Evolutionary conservation across 1,284 basidiomycete genomes (phyloP).

Genomic region (Peniophora sp.): DNA sequence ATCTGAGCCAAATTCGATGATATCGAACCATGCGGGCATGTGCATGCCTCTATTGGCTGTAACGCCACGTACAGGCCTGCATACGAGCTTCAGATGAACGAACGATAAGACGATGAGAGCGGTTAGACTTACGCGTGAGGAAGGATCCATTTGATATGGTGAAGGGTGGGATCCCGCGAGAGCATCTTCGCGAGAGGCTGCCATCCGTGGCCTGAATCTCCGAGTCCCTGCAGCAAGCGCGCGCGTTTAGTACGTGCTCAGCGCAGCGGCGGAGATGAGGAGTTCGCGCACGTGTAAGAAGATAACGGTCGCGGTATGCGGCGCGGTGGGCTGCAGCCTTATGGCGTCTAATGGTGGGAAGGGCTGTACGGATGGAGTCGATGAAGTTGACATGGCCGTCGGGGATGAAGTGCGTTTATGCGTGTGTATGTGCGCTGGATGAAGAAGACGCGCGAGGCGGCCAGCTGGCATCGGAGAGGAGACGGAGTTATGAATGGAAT

Average conservation of each 20-base stretch:
- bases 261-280: not conserved
- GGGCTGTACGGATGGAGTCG: too few species aligned
- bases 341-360: too few species aligned
- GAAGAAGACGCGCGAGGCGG: too few species aligned
- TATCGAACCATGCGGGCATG: slow-evolving; percentile 81
- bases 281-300: slow-evolving; percentile 69
- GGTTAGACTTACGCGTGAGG: slow-evolving; percentile 54
- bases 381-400: too few species aligned
- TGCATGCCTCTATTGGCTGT: slow-evolving; percentile 59
- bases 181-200: slow-evolving; percentile 70
- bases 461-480: too few species aligned
- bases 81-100: not conserved
- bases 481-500: too few species aligned
- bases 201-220: slow-evolving; percentile 74
- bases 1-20: slow-evolving; percentile 55
- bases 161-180: slow-evolving; percentile 37
- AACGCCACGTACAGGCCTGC: slow-evolving; percentile 49
- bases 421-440: too few species aligned
- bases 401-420: too few species aligned
- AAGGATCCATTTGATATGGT: slow-evolving; percentile 79
- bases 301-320: slow-evolving; percentile 83
- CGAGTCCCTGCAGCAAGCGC: slow-evolving; percentile 49
- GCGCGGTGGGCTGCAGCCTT: slow-evolving; percentile 38
- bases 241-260: not conserved
- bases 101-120: not conserved